phyloP scores from a whole-genome alignment of 331 rosid genomes.

The Pyrus hybrid region DNA sequence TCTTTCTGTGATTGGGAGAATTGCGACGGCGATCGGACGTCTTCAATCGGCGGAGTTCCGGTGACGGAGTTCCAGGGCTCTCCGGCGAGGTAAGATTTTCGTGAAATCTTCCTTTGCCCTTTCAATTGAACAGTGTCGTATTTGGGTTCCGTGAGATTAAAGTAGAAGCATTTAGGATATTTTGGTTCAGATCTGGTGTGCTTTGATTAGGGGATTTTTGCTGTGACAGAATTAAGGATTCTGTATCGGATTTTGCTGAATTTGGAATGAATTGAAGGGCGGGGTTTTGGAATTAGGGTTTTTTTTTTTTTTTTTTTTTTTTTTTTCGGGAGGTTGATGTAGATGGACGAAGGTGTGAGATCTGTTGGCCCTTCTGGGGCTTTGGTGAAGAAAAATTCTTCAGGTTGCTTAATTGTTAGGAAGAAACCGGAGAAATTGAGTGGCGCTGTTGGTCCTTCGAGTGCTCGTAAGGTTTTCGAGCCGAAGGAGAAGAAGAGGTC shows the following conservation, averaged over 20 bases:
- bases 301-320: neutral
- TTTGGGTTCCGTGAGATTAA: constrained; percentile 3
- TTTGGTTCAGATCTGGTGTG: constrained; percentile 50
- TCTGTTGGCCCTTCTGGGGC: constrained; percentile 59
- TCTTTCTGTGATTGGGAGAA: constrained; percentile 14
- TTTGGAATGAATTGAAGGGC: constrained; percentile 28
- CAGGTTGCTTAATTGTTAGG: constrained; percentile 79
- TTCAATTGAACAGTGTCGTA: neutral
- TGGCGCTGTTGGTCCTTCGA: constrained; percentile 46
- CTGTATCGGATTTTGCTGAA: constrained; percentile 8
- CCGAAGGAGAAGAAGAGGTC: constrained; percentile 53
- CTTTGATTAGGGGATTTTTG: constrained; percentile 6
- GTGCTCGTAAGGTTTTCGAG: constrained; percentile 37
- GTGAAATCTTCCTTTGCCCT: constrained; percentile 15
- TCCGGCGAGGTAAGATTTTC: constrained; percentile 49
- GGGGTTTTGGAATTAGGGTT: constrained; percentile 20
- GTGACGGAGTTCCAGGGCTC: constrained; percentile 17
- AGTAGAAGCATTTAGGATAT: constrained; percentile 12
- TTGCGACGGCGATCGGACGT: constrained; percentile 22
- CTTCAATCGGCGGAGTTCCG: neutral
- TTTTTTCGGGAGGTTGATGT: constrained; percentile 13
- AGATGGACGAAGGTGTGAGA: constrained; percentile 78
- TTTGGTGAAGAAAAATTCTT: constrained; percentile 69
- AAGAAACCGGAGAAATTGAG: constrained; percentile 54
- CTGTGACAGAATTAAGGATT: constrained; percentile 29